Conservation (phyloP, 2,329 filamentous ascomycete genomes). For the Calycina herbarum region DNA sequence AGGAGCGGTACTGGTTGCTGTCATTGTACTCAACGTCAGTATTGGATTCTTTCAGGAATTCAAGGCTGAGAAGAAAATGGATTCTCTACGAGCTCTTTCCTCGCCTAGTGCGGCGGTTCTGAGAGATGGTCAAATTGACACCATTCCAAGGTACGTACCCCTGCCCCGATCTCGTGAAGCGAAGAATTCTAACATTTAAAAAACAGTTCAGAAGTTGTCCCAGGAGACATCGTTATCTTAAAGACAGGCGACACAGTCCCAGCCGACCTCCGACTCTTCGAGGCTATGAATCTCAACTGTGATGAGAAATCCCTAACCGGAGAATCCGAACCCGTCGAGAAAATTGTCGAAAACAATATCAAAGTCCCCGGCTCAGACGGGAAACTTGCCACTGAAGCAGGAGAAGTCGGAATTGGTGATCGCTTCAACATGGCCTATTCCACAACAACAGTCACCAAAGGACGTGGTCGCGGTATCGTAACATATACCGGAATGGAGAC, state of each 20-base stretch:
- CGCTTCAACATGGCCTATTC: constrained; percentile 56
- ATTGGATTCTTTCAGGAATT: constrained; percentile 62
- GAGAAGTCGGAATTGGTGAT: constrained; percentile 50
- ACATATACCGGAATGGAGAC: constrained; percentile 56
- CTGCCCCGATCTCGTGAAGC: too few relatives aligned
- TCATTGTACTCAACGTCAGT: constrained; percentile 57
- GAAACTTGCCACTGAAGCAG: constrained; percentile 42
- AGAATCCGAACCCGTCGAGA: constrained; percentile 91
- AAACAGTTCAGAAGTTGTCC: constrained; percentile 55
- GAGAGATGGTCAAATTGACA: constrained; percentile 52
- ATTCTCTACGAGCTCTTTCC: constrained; percentile 54
- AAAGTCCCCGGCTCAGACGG: constrained; percentile 32
- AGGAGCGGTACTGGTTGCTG: constrained; percentile 57
- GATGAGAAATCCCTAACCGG: constrained; percentile 99
- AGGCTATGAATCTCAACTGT: constrained; percentile 60
- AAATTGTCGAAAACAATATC: constrained; percentile 57
- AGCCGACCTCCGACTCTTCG: constrained; percentile 68
- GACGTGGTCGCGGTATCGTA: constrained; percentile 54
- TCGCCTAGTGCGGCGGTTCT: constrained; percentile 57
- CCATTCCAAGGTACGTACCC: constrained; percentile 32
- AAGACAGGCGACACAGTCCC: constrained; percentile 95
- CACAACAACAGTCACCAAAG: constrained; percentile 55
- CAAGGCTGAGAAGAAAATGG: constrained; percentile 59
- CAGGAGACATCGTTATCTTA: constrained; percentile 85
- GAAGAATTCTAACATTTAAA: neutral